phyloP scores from a whole-genome alignment of 164 flowering plant genomes.

The Chimonanthus salicifolius region DNA sequence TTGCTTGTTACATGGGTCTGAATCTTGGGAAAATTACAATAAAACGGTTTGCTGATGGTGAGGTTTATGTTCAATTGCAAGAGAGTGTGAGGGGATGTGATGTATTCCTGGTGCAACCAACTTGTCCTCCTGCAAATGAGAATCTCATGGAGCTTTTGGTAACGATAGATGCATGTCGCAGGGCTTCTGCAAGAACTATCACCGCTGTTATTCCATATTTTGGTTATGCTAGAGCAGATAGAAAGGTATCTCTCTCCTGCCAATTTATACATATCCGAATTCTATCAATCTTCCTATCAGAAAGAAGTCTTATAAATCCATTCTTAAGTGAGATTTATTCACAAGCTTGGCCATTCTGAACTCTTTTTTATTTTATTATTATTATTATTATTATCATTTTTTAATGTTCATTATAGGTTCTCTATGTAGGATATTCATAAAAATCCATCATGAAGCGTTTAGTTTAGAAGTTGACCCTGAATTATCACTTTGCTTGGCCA shows the following conservation, averaged over 20 bases:
- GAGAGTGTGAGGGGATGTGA: slow-evolving; percentile 94
- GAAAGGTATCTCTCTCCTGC: slow-evolving; percentile 46
- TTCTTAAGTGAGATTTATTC: background rate
- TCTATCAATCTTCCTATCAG: background rate
- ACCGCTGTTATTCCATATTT: slow-evolving; percentile 96
- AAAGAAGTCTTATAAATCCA: background rate
- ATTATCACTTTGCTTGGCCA: background rate
- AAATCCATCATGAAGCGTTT: background rate
- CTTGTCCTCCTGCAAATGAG: slow-evolving; percentile 89
- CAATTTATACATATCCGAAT: background rate
- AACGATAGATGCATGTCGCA: slow-evolving; percentile 88
- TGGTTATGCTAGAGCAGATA: slow-evolving; percentile 94
- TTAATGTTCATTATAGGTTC: too few species aligned
- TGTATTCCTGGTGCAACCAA: slow-evolving; percentile 87
- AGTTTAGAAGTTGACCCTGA: background rate
- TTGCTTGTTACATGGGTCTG: slow-evolving; percentile 84
- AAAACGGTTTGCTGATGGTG: slow-evolving; percentile 85
- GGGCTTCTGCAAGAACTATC: slow-evolving; percentile 85
- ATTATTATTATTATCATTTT: too few species aligned
- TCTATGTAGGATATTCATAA: background rate
- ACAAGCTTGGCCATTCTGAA: background rate
- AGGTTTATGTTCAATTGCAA: slow-evolving; percentile 78
- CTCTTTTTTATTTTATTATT: background rate
- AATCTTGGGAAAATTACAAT: slow-evolving; percentile 70
- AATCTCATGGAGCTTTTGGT: slow-evolving; percentile 82